Percentiles rank a stretch among this genome's conserved stretches.
These are phyloP conservation scores for Wickerhamiella sorbophila DNA, from an alignment of 805 yeast genomes.

Conservation along the genomic window DNA sequence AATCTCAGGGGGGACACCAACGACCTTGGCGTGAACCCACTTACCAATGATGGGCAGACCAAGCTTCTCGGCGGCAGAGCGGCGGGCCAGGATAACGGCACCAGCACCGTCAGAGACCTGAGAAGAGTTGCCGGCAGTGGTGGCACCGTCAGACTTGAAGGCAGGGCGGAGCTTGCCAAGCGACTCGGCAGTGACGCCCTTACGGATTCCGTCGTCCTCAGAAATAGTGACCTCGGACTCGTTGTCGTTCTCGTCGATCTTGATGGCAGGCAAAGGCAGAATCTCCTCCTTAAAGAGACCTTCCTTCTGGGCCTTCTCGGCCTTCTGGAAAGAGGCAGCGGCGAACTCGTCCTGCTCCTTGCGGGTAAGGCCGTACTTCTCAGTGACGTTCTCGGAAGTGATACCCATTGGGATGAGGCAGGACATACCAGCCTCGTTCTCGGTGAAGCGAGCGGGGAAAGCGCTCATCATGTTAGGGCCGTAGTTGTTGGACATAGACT, in stretches of 20 bases:
- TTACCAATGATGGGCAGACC: slow-evolving; percentile 65
- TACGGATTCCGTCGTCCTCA: slow-evolving; percentile 83
- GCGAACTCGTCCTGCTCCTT: slow-evolving; percentile 76
- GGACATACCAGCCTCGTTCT: slow-evolving; percentile 39
- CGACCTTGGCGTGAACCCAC: slow-evolving; percentile 62
- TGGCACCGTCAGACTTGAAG: slow-evolving; percentile 66
- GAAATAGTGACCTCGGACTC: slow-evolving; percentile 38
- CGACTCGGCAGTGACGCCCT: slow-evolving; percentile 66
- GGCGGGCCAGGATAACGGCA: slow-evolving; percentile 68
- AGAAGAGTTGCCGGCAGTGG: slow-evolving; percentile 94
- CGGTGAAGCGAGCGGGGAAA: slow-evolving; percentile 33
- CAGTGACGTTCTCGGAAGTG: slow-evolving; percentile 84
- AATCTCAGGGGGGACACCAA: slow-evolving; percentile 92
- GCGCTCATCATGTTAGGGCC: slow-evolving; percentile 64
- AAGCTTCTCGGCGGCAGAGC: slow-evolving; percentile 66
- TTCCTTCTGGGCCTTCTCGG: slow-evolving; percentile 51
- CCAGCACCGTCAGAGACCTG: slow-evolving; percentile 96
- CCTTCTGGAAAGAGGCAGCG: slow-evolving; percentile 73
- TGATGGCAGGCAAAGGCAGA: slow-evolving; percentile 56
- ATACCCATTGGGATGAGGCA: slow-evolving; percentile 94
- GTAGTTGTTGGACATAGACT: slow-evolving; percentile 82
- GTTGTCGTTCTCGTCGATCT: slow-evolving; percentile 44
- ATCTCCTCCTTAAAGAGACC: slow-evolving; percentile 85
- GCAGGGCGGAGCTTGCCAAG: slow-evolving; percentile 74
- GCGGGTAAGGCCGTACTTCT: slow-evolving; percentile 49